phyloP scores from a whole-genome alignment of 2,329 filamentous ascomycete species.

The Rasamsonia emersonii region DNA sequence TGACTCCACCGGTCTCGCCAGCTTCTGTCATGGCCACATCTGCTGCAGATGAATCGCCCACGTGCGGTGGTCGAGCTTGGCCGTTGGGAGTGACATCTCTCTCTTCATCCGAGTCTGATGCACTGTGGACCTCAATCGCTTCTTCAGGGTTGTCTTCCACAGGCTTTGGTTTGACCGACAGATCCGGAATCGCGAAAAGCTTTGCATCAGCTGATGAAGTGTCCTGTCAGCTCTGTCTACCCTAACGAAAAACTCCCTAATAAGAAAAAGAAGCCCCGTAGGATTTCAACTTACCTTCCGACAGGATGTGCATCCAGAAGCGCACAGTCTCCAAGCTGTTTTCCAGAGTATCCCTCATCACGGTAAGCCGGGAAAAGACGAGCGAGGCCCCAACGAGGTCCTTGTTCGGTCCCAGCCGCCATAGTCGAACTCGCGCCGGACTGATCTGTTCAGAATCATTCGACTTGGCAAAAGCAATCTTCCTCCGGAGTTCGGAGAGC shows the following conservation, averaged over 20 bases:
- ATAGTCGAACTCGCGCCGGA: conserved; percentile 31
- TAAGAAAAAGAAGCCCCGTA: too few relatives aligned
- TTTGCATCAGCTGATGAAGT: conserved; percentile 25
- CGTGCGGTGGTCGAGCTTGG: too few relatives aligned
- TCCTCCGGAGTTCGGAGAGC: conserved; percentile 29
- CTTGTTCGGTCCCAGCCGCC: conserved; percentile 30
- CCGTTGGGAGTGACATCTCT: conserved; percentile 11
- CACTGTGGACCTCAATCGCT: conserved; percentile 19
- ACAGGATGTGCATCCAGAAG: conserved; percentile 32
- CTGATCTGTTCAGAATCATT: conserved; percentile 14
- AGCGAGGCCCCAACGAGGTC: conserved; percentile 25
- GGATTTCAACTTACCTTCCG: conserved; percentile 28
- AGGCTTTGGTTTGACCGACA: conserved; percentile 11
- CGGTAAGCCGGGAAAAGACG: conserved; percentile 25
- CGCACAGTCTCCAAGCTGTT: conserved; percentile 20
- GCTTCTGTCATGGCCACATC: conserved; percentile 12
- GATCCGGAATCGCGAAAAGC: conserved; percentile 29
- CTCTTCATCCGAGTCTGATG: conserved; percentile 17
- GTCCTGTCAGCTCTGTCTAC: conserved; percentile 7
- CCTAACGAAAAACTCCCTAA: too few relatives aligned
- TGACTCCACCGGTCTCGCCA: conserved; percentile 17
- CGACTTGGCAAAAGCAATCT: conserved; percentile 25
- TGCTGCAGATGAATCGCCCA: background rate
- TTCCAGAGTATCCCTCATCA: conserved; percentile 22
- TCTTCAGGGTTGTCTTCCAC: conserved; percentile 24